phyloP scores from a whole-genome alignment of 441 rosid species.

The Populus hybrid region DNA sequence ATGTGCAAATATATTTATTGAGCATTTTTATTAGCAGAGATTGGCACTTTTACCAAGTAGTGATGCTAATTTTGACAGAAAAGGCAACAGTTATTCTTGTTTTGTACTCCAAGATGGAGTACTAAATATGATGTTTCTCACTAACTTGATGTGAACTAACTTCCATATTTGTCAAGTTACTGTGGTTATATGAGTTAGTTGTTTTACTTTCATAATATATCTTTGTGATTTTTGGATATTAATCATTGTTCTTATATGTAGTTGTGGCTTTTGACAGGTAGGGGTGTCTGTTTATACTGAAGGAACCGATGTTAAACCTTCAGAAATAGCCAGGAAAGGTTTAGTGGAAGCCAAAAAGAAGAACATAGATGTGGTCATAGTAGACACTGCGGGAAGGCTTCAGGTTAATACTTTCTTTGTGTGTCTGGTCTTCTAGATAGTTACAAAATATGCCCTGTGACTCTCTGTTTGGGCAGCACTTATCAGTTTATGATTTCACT shows the following conservation, averaged over 20 bases:
- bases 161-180: background rate
- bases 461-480: background rate
- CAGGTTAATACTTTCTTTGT: conserved; percentile 49
- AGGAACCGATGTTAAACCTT: conserved; percentile 83
- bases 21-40: background rate
- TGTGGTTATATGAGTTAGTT: background rate
- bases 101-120: background rate
- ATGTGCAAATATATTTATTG: background rate
- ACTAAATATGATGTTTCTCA: conserved; percentile 3
- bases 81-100: conserved; percentile 3
- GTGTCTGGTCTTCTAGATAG: conserved; percentile 5
- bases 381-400: conserved; percentile 99
- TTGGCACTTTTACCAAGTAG: background rate
- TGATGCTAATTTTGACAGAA: conserved; percentile 6
- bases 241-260: conserved; percentile 26
- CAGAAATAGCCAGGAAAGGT: conserved; percentile 91
- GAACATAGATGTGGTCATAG: conserved; percentile 76
- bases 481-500: conserved; percentile 7
- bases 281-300: conserved; percentile 85
- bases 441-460: conserved; percentile 11
- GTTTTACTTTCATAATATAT: background rate
- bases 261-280: conserved; percentile 60
- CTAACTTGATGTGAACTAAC: conserved; percentile 9
- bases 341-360: conserved; percentile 80
- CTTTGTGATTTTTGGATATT: background rate